These are phyloP conservation scores for Diaporthe nobilis DNA, from an alignment of 2,329 filamentous ascomycete genomes.

Conservation along the genomic window DNA sequence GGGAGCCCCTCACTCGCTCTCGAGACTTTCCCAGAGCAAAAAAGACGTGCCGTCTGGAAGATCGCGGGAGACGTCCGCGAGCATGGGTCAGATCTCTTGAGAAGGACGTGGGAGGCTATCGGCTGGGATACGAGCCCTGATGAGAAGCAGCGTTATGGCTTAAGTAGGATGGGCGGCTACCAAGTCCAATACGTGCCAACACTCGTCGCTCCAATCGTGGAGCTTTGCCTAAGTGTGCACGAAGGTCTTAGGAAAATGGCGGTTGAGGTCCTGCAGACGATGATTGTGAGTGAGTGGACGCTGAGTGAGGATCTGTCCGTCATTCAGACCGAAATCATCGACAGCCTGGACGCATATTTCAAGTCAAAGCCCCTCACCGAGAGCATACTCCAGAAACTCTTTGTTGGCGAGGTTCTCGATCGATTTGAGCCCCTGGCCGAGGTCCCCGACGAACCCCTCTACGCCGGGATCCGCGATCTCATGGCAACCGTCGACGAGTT, in stretches of 20 bases:
- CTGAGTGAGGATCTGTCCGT: conserved; percentile 91
- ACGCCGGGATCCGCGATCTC: conserved; percentile 81
- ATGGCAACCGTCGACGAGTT: conserved; percentile 91
- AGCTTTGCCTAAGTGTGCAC: conserved; percentile 95
- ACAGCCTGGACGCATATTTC: conserved; percentile 90
- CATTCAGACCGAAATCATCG: conserved; percentile 96
- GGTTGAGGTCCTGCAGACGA: conserved; percentile 93
- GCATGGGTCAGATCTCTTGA: conserved; percentile 87
- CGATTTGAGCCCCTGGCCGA: conserved; percentile 81
- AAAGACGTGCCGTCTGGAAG: conserved; percentile 96
- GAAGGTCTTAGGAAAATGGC: conserved; percentile 91
- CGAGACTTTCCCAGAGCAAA: conserved; percentile 97
- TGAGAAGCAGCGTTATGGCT: conserved; percentile 81
- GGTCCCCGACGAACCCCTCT: conserved; percentile 79
- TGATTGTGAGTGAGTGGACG: conserved; percentile 99
- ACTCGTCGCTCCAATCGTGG: conserved; percentile 90
- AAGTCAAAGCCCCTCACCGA: conserved; percentile 91
- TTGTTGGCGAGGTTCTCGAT: conserved; percentile 86
- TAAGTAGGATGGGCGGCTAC: conserved; percentile 92
- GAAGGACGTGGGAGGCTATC: conserved; percentile 92
- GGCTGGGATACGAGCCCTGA: conserved; percentile 93
- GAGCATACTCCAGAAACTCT: conserved; percentile 91
- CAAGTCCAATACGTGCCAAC: conserved; percentile 98
- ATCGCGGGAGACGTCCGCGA: conserved; percentile 97
- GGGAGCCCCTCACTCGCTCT: conserved; percentile 90